Base-by-base conservation (phyloP, 495 filamentous ascomycete species). In the Hypoxylon trugodes region DNA sequence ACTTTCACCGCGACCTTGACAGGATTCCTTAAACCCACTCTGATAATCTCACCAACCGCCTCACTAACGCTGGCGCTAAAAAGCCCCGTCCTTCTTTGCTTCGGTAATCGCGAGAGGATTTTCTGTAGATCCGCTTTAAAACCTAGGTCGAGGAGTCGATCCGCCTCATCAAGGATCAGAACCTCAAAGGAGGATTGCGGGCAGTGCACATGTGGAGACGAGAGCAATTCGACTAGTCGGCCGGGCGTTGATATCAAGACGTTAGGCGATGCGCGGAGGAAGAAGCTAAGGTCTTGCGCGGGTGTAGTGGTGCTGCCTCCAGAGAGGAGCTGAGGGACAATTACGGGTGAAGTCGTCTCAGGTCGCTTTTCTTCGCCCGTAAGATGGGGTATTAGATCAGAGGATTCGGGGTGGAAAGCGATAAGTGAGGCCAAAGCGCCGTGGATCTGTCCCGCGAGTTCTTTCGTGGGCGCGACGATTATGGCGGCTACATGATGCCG, bases 51-150 rank as follows among this genome's bases (percentile, higher is more conserved):
- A 58, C 93, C 90, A 2, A 98, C 79, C 0, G 95, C 95, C 66
- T 98, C 96, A 67, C 87, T 91, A 8, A 98, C 88, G 66, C 88
- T 93, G 12, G 95, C 95, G 70, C 90, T 95, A 80, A 98, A 98
- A 6, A 98, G 78, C 0, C 95, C 95, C 0, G 96, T 98, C 12
- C 95, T 83, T 30, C 95, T 81, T 70, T 98, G 96, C 69, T 98
- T 98, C 2, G 95, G 96, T 9, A 98, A 77, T 7, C 89, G 84
- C 8, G 86, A 82, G 25, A 98, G 77, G 49, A 98, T 98, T 43
- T 86, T 89, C 47, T 92, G 90, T 3, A 98, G 77, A 61, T 95
- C 90, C 6, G 94, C 87, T 69, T 93, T 92, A 78, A 98, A 98
- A 6, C 96, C 96, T n/a, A 97, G 80, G 74, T 98, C 96, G 6